Conservation (phyloP, 257 asterid species). For the Vinca minor region DNA sequence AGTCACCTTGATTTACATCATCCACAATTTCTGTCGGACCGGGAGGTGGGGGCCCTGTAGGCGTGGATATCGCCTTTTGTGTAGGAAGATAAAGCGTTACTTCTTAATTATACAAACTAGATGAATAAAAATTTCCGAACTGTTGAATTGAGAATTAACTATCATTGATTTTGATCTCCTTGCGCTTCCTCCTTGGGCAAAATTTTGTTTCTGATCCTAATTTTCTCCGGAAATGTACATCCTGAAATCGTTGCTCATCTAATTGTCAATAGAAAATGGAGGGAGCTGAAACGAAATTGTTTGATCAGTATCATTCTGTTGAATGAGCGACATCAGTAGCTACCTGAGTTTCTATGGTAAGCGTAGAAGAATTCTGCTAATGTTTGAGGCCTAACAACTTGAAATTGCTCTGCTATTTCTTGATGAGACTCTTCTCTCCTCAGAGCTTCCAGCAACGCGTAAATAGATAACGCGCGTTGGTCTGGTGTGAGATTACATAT, state of each 20-base stretch:
- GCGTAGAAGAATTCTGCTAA: slow-evolving; percentile 14
- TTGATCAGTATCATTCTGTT: neutral
- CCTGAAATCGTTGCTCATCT: neutral
- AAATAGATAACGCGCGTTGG: slow-evolving; percentile 16
- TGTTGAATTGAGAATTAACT: no score
- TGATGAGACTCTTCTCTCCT: slow-evolving; percentile 39
- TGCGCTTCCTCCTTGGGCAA: no score
- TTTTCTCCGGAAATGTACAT: neutral
- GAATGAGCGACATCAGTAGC: slow-evolving; percentile 2
- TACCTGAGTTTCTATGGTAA: neutral
- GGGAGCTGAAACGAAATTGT: neutral
- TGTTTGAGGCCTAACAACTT: slow-evolving; percentile 15
- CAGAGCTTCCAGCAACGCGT: slow-evolving; percentile 29
- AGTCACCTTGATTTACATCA: no score
- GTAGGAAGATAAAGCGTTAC: no score
- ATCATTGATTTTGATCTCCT: no score
- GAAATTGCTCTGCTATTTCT: slow-evolving; percentile 21
- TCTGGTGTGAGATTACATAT: slow-evolving; percentile 13
- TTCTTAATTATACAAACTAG: no score
- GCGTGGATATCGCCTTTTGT: no score
- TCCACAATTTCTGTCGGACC: no score
- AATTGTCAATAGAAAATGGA: neutral
- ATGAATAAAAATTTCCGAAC: no score
- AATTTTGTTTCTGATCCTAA: neutral
- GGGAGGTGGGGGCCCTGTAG: no score